These are phyloP conservation scores for Ceratobasidium papillatum DNA, from an alignment of 1,284 basidiomycete genomes.

Conservation along the genomic window DNA sequence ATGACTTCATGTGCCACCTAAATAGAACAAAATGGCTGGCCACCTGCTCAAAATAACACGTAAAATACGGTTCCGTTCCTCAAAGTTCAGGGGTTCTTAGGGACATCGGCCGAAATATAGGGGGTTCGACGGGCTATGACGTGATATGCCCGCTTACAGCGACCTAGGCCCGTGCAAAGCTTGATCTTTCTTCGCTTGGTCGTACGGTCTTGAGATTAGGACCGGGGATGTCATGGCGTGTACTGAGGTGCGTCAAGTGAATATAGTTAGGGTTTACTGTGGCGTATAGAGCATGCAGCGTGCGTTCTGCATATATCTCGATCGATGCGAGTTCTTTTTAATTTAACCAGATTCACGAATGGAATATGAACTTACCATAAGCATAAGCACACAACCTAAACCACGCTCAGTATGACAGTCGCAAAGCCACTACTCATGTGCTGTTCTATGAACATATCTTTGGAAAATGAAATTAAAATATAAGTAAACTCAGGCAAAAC, in stretches of 20 bases:
- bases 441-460: neutral
- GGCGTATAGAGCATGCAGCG: neutral
- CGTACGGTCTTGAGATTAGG: neutral
- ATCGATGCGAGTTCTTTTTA: neutral
- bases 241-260: neutral
- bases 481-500: neutral
- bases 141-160: neutral
- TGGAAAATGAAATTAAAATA: neutral
- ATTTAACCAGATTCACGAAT: neutral
- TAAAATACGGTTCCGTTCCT: neutral
- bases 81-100: neutral
- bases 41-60: constrained; percentile 3
- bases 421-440: too few species aligned
- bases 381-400: neutral
- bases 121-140: neutral
- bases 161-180: neutral
- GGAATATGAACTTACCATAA: neutral
- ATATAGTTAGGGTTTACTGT: neutral
- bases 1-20: neutral
- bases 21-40: neutral
- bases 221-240: neutral
- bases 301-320: neutral
- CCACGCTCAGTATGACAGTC: too few species aligned
- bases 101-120: constrained; percentile 21
- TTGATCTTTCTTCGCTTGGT: neutral